A percentile compares a stretch with the other conserved stretches of the same genome.
Conservation (phyloP, 495 filamentous ascomycete genomes). For the Achaetomiella virescens region DNA sequence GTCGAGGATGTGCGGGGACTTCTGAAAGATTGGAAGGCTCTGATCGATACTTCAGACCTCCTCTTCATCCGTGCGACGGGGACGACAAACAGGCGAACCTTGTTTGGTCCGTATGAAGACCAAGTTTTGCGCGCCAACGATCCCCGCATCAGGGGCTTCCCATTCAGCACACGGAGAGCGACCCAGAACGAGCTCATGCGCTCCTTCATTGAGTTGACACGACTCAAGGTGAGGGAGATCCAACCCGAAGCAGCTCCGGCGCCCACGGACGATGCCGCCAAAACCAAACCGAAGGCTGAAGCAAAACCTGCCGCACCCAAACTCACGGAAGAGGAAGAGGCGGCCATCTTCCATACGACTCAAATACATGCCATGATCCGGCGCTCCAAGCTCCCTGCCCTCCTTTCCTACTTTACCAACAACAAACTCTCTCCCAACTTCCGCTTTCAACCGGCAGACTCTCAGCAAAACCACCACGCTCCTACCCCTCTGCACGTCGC, state of each 20-base stretch:
- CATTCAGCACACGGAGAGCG: slow-evolving; percentile 89
- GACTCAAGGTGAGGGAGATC: slow-evolving; percentile 75
- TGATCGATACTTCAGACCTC: slow-evolving; percentile 77
- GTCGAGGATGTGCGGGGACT: slow-evolving; percentile 75
- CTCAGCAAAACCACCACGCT: slow-evolving; percentile 69
- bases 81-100: slow-evolving; percentile 69
- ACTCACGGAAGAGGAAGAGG: slow-evolving; percentile 76
- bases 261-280: slow-evolving; percentile 36
- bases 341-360: slow-evolving; percentile 68
- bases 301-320: slow-evolving; percentile 45
- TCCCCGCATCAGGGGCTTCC: slow-evolving; percentile 77
- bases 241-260: slow-evolving; percentile 49
- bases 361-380: slow-evolving; percentile 85
- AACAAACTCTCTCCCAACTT: slow-evolving; percentile 75
- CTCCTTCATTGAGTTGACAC: slow-evolving; percentile 83
- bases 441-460: slow-evolving; percentile 62
- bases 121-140: slow-evolving; percentile 80
- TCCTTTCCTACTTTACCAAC: slow-evolving; percentile 74
- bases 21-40: slow-evolving; percentile 69
- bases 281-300: slow-evolving; percentile 38
- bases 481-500: slow-evolving; percentile 85
- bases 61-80: slow-evolving; percentile 88
- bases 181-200: slow-evolving; percentile 94
- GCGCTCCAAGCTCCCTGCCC: slow-evolving; percentile 79
- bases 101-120: slow-evolving; percentile 87